Percentiles rank a stretch among this genome's conserved stretches.
Evolutionary conservation across 2,329 filamentous ascomycete genomes (phyloP).

Genomic region (Tolypocladium inflatum): DNA sequence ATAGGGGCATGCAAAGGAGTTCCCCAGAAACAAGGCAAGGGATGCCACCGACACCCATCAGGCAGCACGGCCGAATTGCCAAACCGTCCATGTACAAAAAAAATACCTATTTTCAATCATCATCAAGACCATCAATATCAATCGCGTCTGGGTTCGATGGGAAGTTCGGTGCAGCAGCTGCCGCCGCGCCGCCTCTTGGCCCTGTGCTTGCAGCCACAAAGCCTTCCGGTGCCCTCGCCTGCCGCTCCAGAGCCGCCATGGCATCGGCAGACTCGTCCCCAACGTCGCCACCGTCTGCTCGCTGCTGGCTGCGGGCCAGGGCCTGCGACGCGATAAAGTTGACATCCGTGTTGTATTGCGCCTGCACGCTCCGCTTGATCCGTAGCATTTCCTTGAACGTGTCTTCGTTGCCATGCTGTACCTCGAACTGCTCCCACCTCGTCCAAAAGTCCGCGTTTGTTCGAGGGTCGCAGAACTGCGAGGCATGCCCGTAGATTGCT

Average conservation of each 20-base stretch:
- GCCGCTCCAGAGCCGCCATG: slow-evolving; percentile 81
- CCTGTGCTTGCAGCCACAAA: slow-evolving; percentile 84
- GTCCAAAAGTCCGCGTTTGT: slow-evolving; percentile 87
- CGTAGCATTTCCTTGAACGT: slow-evolving; percentile 99
- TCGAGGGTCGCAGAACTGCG: slow-evolving; percentile 92
- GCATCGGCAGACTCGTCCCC: slow-evolving; percentile 55
- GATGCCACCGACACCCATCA: background rate
- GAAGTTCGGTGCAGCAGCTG: slow-evolving; percentile 25
- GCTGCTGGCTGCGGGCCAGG: slow-evolving; percentile 70
- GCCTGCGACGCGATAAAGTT: slow-evolving; percentile 97
- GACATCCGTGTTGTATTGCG: slow-evolving; percentile 97
- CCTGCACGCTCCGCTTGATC: slow-evolving; percentile 94
- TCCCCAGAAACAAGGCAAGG: background rate
- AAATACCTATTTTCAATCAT: slow-evolving; percentile 25
- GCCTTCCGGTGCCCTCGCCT: slow-evolving; percentile 78
- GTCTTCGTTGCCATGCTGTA: slow-evolving; percentile 96
- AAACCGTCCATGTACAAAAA: background rate
- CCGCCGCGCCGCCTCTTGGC: slow-evolving; percentile 42
- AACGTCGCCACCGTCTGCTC: slow-evolving; percentile 30
- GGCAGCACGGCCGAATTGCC: background rate
- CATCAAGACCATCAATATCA: slow-evolving; percentile 64
- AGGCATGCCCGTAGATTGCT: slow-evolving; percentile 93
- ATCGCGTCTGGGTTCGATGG: slow-evolving; percentile 78
- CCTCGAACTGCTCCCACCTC: slow-evolving; percentile 96
- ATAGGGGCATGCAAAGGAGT: background rate